Percentiles rank a stretch among this genome's conserved stretches.
phyloP scores from a whole-genome alignment of 148 eudicot genomes.

The Silene conica region DNA sequence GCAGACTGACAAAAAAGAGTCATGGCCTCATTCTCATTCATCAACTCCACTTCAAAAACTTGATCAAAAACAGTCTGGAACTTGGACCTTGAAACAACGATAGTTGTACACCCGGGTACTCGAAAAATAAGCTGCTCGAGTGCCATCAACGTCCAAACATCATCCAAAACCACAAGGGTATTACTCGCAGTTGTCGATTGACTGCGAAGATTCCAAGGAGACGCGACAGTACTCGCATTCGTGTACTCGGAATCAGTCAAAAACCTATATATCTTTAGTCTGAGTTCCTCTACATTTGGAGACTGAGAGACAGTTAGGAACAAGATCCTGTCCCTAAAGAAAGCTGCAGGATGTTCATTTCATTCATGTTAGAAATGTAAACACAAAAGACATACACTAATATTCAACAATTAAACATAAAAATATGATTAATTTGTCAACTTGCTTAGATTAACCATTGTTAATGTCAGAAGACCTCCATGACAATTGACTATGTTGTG shows the following conservation, averaged over 20 bases:
- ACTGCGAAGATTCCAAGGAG: conserved; percentile 36
- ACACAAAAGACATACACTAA: conserved; percentile 9
- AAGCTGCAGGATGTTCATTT: conserved; percentile 36
- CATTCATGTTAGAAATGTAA: conserved; percentile 1
- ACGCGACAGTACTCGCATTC: conserved; percentile 22
- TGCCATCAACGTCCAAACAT: conserved; percentile 72
- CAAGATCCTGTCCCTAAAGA: conserved; percentile 49
- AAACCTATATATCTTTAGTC: conserved; percentile 46
- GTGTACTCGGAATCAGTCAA: conserved; percentile 36
- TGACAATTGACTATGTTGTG: background rate
- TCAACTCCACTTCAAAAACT: conserved; percentile 55
- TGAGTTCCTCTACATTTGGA: conserved; percentile 66
- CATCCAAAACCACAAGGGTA: conserved; percentile 69
- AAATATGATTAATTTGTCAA: conserved; percentile 5
- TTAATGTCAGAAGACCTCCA: background rate
- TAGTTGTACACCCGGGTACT: conserved; percentile 62
- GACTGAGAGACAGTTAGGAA: conserved; percentile 79
- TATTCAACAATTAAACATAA: background rate
- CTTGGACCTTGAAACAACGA: conserved; percentile 66
- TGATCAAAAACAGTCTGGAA: conserved; percentile 48
- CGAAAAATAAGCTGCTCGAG: conserved; percentile 54
- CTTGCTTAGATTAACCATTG: conserved; percentile 5
- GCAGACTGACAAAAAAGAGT: conserved; percentile 65
- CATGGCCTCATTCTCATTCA: conserved; percentile 61
- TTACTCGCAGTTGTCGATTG: conserved; percentile 19